phyloP scores from a whole-genome alignment of 2,329 filamentous ascomycete species.

The Ophiostoma angusticollis region DNA sequence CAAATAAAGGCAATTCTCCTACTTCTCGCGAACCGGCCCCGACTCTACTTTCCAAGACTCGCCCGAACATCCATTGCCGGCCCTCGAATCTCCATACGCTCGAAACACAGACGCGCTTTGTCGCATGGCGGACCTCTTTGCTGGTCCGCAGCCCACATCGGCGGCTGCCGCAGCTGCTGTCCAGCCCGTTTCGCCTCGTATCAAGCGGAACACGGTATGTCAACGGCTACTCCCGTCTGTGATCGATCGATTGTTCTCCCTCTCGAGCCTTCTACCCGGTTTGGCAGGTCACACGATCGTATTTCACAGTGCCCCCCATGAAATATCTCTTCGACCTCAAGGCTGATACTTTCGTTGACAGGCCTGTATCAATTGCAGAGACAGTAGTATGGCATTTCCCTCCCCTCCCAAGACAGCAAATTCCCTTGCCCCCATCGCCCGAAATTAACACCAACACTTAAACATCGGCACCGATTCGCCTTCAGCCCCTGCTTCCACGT shows the following conservation, averaged over 20 bases:
- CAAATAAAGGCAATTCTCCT: too few species aligned
- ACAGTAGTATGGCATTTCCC: conserved; percentile 14
- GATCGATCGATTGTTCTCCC: too few species aligned
- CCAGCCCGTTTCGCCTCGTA: too few species aligned
- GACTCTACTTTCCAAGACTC: too few species aligned
- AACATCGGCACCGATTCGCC: conserved; percentile 12
- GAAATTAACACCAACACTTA: conserved; percentile 2
- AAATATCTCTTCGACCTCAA: background rate
- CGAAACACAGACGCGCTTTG: too few species aligned
- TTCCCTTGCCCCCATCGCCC: background rate
- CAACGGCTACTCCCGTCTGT: background rate
- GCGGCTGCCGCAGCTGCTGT: conserved; percentile 4
- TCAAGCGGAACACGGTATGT: conserved; percentile 16
- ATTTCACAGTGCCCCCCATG: too few species aligned
- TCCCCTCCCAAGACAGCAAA: background rate
- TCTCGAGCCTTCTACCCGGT: background rate
- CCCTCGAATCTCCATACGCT: too few species aligned
- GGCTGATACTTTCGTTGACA: conserved; percentile 7
- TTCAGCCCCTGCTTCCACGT: conserved; percentile 4
- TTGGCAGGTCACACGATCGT: background rate
- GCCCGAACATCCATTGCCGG: too few species aligned
- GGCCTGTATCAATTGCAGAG: conserved; percentile 17
- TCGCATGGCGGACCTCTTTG: conserved; percentile 10
- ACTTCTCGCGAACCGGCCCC: too few species aligned
- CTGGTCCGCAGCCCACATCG: conserved; percentile 7